These are phyloP conservation scores for Logfia minima DNA, from an alignment of 129 eudicot genomes.

Conservation along the genomic window DNA sequence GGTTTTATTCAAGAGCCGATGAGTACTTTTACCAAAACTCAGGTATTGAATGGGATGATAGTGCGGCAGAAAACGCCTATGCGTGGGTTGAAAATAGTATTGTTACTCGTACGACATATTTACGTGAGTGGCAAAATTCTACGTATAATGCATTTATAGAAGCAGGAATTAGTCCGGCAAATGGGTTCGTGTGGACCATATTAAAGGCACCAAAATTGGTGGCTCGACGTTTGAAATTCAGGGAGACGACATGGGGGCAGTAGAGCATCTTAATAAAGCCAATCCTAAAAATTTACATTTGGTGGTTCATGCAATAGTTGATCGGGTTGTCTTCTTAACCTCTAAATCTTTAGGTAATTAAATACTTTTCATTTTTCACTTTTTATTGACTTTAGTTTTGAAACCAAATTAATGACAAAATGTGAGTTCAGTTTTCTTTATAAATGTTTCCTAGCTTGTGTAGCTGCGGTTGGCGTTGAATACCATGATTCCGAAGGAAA, in stretches of 20 bases:
- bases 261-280: constrained; percentile 3
- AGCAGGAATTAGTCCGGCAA: constrained; percentile 24
- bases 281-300: neutral
- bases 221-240: constrained; percentile 12
- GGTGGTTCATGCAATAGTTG: neutral
- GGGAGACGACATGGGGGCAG: constrained; percentile 17
- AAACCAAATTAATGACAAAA: too few species aligned
- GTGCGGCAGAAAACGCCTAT: constrained; percentile 17
- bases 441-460: neutral
- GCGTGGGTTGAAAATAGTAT: constrained; percentile 46
- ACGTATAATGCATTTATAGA: constrained; percentile 27
- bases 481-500: constrained; percentile 21
- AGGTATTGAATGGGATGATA: constrained; percentile 30
- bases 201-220: constrained; percentile 3
- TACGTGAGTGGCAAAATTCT: constrained; percentile 31
- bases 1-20: constrained; percentile 35
- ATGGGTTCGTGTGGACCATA: constrained; percentile 4
- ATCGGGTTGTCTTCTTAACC: neutral
- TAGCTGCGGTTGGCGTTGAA: constrained; percentile 29
- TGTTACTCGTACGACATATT: constrained; percentile 4
- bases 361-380: neutral
- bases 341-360: neutral
- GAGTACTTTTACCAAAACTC: constrained; percentile 20
- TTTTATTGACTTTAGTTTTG: too few species aligned
- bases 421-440: neutral